These are phyloP conservation scores for Tremellales sp. DNA, from an alignment of 1,284 basidiomycete genomes.

Conservation along the genomic window DNA sequence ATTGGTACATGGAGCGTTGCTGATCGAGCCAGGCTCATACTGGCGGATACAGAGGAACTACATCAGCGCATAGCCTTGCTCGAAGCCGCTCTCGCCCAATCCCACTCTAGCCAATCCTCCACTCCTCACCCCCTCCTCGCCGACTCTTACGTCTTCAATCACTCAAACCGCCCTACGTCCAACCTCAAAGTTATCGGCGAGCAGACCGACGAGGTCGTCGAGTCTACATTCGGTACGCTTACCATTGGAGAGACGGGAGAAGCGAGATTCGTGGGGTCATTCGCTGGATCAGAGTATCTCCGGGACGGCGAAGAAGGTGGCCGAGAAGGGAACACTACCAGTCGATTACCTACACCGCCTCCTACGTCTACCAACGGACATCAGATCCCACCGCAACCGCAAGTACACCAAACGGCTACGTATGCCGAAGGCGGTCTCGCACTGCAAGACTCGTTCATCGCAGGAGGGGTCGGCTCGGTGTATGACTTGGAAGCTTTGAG, in stretches of 20 bases:
- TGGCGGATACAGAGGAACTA: slow-evolving; percentile 43
- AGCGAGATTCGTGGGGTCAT: slow-evolving; percentile 41
- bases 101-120: slow-evolving; percentile 24
- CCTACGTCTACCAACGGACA: background rate
- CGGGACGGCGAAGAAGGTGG: slow-evolving; percentile 7
- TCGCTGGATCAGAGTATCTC: slow-evolving; percentile 41
- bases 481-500: slow-evolving; percentile 25
- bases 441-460: slow-evolving; percentile 11
- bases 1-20: background rate
- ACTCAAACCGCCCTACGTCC: slow-evolving; percentile 14
- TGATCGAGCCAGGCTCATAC: slow-evolving; percentile 31
- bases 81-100: slow-evolving; percentile 38
- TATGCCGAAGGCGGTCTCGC: slow-evolving; percentile 13
- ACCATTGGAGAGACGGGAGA: slow-evolving; percentile 40
- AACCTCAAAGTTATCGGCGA: slow-evolving; percentile 2
- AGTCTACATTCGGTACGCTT: slow-evolving; percentile 41
- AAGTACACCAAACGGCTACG: background rate
- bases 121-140: slow-evolving; percentile 35
- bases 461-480: slow-evolving; percentile 6
- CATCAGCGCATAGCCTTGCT: slow-evolving; percentile 39
- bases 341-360: background rate
- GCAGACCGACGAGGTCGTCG: slow-evolving; percentile 17
- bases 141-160: slow-evolving; percentile 31
- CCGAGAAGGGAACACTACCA: background rate
- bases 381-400: background rate